These are phyloP conservation scores for Deinandra increscens DNA, from an alignment of 129 eudicot genomes.

Conservation along the genomic window DNA sequence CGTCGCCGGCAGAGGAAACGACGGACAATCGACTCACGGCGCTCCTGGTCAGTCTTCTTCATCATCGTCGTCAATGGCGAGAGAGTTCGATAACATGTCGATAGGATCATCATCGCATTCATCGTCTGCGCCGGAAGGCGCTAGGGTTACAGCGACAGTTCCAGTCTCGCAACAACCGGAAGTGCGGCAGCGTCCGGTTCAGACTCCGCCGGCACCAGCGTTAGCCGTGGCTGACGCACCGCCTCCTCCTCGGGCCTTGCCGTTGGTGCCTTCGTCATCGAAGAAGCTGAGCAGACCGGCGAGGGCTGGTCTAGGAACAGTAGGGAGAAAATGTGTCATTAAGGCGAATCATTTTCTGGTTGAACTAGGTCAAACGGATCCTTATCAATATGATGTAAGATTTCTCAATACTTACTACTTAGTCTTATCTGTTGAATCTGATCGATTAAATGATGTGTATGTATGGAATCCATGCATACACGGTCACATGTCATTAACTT, in stretches of 20 bases:
- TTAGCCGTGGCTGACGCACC: not conserved
- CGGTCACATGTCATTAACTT: not conserved
- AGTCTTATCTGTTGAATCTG: not conserved
- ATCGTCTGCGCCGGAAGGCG: not conserved
- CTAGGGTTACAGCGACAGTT: not conserved
- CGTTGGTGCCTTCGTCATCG: slow-evolving; percentile 40
- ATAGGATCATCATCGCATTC: not conserved
- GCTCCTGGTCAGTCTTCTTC: not conserved
- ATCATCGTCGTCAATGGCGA: not conserved
- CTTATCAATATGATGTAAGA: slow-evolving; percentile 58
- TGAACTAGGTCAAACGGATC: slow-evolving; percentile 41
- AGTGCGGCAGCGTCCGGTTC: slow-evolving; percentile 18
- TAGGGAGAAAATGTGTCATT: slow-evolving; percentile 35
- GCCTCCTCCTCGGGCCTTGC: not conserved
- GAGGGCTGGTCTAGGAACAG: slow-evolving; percentile 52
- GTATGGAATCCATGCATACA: not conserved
- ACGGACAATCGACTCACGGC: not conserved
- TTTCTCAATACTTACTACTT: not conserved
- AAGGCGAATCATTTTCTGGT: slow-evolving; percentile 79
- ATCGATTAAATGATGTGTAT: not conserved
- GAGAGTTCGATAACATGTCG: not conserved
- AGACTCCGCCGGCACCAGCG: not conserved
- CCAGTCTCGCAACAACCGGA: not conserved
- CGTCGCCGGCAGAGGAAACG: not conserved
- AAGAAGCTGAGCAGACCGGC: slow-evolving; percentile 34